phyloP scores from a whole-genome alignment of 129 eudicot species.

The Silybum marianum region DNA sequence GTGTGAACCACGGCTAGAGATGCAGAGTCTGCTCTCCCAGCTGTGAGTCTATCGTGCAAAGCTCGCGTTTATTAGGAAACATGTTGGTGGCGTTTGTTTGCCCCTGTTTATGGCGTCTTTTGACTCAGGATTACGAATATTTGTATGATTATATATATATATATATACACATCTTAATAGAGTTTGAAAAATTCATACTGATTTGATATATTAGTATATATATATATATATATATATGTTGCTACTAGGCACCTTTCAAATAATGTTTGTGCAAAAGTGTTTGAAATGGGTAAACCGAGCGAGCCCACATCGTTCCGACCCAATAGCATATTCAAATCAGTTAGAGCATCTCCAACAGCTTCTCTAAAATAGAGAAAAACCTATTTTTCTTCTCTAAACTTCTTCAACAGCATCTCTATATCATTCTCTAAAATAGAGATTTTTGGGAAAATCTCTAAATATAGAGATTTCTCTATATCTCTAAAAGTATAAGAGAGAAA shows the following conservation, averaged over 20 bases:
- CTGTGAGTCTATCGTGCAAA: background rate
- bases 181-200: background rate
- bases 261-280: background rate
- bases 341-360: too few species aligned
- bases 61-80: too few species aligned
- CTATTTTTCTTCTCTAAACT: too few species aligned
- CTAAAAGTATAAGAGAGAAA: too few species aligned
- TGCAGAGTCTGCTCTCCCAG: constrained; percentile 8
- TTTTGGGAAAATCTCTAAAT: too few species aligned
- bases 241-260: background rate
- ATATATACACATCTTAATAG: background rate
- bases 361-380: too few species aligned
- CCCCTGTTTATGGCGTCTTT: background rate
- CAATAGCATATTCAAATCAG: background rate
- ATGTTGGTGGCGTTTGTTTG: too few species aligned
- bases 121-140: background rate
- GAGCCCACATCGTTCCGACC: background rate
- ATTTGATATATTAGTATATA: background rate
- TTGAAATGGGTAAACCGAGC: background rate
- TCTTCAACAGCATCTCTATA: too few species aligned
- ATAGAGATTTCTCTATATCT: too few species aligned
- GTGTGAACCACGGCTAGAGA: constrained; percentile 39
- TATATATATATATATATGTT: background rate
- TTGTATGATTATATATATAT: background rate
- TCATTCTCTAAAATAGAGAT: too few species aligned